Conservation (phyloP, 2,329 filamentous ascomycete species). For the Botrytis hyacinthi region DNA sequence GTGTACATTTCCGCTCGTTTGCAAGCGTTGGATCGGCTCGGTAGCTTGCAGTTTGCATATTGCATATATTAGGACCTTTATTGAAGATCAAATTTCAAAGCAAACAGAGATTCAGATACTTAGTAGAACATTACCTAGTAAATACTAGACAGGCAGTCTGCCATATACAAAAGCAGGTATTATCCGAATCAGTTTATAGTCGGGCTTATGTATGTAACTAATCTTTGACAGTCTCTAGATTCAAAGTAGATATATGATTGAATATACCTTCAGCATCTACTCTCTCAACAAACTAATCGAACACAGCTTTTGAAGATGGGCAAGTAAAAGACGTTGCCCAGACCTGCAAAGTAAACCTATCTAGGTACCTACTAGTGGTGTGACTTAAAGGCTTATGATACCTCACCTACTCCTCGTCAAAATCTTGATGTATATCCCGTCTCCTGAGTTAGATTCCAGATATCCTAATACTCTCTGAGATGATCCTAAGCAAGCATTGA, state of each 20-base stretch:
- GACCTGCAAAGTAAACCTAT: neutral
- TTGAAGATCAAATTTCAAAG: neutral
- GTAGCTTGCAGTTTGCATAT: neutral
- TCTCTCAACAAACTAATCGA: neutral
- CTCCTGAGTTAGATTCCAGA: neutral
- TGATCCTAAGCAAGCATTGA: neutral
- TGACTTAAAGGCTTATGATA: neutral
- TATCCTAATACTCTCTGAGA: neutral
- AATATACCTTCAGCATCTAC: neutral
- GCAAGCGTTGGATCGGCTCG: neutral
- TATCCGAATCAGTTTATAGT: neutral
- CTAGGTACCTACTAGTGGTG: neutral
- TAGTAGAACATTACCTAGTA: neutral
- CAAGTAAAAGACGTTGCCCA: neutral
- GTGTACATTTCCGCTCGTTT: neutral
- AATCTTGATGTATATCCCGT: neutral
- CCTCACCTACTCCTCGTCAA: neutral
- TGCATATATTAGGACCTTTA: neutral
- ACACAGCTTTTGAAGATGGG: too few species aligned
- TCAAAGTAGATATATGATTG: neutral
- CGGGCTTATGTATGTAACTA: too few species aligned
- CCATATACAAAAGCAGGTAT: rapidly evolving
- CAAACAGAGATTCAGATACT: neutral
- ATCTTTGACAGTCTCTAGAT: neutral
- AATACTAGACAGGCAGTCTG: neutral